Conservation (phyloP, 805 yeast genomes). For the Isabelozyma pseudorhagii region DNA sequence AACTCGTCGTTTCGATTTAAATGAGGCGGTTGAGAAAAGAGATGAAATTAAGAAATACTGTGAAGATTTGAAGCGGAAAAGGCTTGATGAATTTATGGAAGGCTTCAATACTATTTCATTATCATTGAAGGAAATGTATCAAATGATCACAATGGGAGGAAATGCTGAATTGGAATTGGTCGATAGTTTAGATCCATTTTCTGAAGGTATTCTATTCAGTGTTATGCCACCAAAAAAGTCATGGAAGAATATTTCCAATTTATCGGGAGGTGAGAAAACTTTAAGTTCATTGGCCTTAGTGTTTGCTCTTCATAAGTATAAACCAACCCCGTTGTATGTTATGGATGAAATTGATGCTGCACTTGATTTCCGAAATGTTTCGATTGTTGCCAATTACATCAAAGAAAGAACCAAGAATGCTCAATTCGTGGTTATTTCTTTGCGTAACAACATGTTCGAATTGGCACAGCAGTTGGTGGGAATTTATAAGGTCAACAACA, state of each 20-base stretch:
- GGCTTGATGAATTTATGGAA: slow-evolving; percentile 87
- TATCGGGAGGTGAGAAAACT: slow-evolving; percentile 98
- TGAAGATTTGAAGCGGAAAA: slow-evolving; percentile 66
- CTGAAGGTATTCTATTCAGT: slow-evolving; percentile 93
- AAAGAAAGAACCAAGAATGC: slow-evolving; percentile 95
- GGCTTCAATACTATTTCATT: slow-evolving; percentile 86
- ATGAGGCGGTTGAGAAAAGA: slow-evolving; percentile 61
- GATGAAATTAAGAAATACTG: slow-evolving; percentile 59
- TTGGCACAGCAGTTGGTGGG: slow-evolving; percentile 93
- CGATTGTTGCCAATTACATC: slow-evolving; percentile 95
- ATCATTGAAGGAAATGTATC: slow-evolving; percentile 94
- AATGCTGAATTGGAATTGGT: slow-evolving; percentile 96
- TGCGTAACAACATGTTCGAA: slow-evolving; percentile 97
- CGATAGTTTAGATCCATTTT: slow-evolving; percentile 94
- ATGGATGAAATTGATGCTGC: slow-evolving; percentile 99
- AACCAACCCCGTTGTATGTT: slow-evolving; percentile 95
- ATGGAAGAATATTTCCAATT: slow-evolving; percentile 92
- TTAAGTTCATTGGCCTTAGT: slow-evolving; percentile 91
- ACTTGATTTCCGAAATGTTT: slow-evolving; percentile 91
- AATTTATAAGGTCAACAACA: slow-evolving; percentile 87
- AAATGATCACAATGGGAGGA: slow-evolving; percentile 99
- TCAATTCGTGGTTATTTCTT: slow-evolving; percentile 91
- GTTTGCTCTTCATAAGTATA: slow-evolving; percentile 92
- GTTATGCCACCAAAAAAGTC: slow-evolving; percentile 99
- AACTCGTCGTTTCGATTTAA: slow-evolving; percentile 61